phyloP scores from a whole-genome alignment of 805 yeast genomes.

The Soucietia sequanensis region DNA sequence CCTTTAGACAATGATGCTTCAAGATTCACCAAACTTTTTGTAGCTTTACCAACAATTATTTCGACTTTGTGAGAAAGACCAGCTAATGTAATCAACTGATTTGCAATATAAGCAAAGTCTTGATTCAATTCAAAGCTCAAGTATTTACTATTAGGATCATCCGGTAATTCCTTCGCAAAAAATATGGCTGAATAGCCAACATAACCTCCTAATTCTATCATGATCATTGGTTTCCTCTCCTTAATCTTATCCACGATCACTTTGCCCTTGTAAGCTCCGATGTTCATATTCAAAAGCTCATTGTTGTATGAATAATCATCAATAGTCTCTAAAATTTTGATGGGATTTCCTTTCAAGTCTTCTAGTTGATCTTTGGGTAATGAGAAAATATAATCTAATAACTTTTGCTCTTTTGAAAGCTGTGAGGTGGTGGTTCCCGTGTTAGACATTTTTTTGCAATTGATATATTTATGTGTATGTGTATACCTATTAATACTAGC shows the following conservation, averaged over 20 bases:
- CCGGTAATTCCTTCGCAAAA: constrained; percentile 25
- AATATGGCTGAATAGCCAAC: constrained; percentile 38
- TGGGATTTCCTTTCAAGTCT: constrained; percentile 27
- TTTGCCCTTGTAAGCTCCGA: constrained; percentile 31
- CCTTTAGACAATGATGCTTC: constrained; percentile 11
- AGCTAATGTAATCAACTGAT: constrained; percentile 28
- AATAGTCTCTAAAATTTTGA: constrained; percentile 26
- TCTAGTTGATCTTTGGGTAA: constrained; percentile 22
- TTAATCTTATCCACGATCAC: constrained; percentile 21
- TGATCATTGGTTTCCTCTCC: constrained; percentile 19
- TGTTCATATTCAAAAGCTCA: constrained; percentile 26
- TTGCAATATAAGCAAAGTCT: constrained; percentile 30
- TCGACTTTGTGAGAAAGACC: constrained; percentile 30
- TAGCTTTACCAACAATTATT: constrained; percentile 32
- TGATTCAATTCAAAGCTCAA: constrained; percentile 32
- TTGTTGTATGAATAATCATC: constrained; percentile 19
- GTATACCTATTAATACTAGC: no score
- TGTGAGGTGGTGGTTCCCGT: no score
- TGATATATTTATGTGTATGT: neutral
- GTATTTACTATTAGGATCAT: constrained; percentile 24
- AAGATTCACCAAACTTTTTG: constrained; percentile 23
- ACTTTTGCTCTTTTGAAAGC: constrained; percentile 26
- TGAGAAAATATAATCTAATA: constrained; percentile 20
- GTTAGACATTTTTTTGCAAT: neutral
- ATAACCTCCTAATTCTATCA: constrained; percentile 34